Percentiles rank a stretch among this genome's conserved stretches.
Conservation (phyloP, 352 stramenopile species). For the Pythium scleroteichum region DNA sequence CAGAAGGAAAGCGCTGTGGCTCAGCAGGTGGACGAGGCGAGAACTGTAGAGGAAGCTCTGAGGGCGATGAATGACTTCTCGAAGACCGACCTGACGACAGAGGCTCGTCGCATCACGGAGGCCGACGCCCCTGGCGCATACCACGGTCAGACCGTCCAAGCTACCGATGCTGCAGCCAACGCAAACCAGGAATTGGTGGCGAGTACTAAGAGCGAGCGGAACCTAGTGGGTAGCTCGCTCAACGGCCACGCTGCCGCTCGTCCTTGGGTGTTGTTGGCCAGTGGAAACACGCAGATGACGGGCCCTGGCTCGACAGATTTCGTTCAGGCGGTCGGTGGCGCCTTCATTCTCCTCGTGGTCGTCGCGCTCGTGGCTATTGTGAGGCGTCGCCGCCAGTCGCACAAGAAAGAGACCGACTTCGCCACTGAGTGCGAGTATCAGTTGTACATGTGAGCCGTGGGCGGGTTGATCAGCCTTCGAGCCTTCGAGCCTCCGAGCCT, state of each 20-base stretch:
- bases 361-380: constrained; percentile 18
- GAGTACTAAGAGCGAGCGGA: neutral
- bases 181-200: no score
- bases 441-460: constrained; percentile 20
- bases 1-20: neutral
- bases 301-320: constrained; percentile 7
- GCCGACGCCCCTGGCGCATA: neutral
- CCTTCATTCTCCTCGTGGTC: constrained; percentile 20
- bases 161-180: no score
- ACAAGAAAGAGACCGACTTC: neutral
- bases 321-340: constrained; percentile 20
- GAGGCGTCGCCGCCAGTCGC: constrained; percentile 12
- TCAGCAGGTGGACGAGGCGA: neutral
- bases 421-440: constrained; percentile 15
- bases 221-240: no score
- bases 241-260: neutral
- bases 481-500: no score
- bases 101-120: neutral
- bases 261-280: neutral
- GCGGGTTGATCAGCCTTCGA: no score
- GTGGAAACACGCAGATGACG: neutral
- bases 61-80: neutral
- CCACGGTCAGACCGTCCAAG: no score
- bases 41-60: constrained; percentile 7
- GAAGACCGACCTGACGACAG: no score